These are phyloP conservation scores for Ogataea degrootiae DNA, from an alignment of 805 yeast species.

Conservation along the genomic window DNA sequence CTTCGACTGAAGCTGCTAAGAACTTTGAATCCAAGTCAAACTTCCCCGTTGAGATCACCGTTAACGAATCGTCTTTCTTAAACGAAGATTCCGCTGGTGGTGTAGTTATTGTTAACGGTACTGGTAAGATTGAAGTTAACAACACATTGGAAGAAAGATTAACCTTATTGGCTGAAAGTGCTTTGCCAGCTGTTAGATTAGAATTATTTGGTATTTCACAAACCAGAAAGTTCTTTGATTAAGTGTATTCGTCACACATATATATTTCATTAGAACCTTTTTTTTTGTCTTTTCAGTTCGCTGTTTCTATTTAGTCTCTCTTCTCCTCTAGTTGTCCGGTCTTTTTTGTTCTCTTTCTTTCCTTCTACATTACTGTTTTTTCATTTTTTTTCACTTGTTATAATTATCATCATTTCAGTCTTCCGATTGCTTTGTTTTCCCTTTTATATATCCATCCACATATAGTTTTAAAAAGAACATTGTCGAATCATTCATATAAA, in stretches of 20 bases:
- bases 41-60: constrained; percentile 46
- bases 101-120: constrained; percentile 60
- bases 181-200: constrained; percentile 88
- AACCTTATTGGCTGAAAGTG: constrained; percentile 70
- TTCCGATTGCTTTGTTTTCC: too few relatives aligned
- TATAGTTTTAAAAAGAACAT: too few relatives aligned
- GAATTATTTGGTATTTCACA: constrained; percentile 84
- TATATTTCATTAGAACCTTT: neutral
- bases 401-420: too few relatives aligned
- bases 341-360: neutral
- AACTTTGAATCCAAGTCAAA: constrained; percentile 61
- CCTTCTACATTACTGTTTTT: neutral
- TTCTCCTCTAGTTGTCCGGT: neutral
- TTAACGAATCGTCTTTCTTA: constrained; percentile 56
- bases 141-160: constrained; percentile 96
- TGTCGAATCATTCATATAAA: too few relatives aligned
- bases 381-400: too few relatives aligned
- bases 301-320: neutral
- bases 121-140: constrained; percentile 82
- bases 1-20: constrained; percentile 55
- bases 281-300: neutral
- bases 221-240: constrained; percentile 89
- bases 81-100: constrained; percentile 79
- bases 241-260: constrained; percentile 16
- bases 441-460: too few relatives aligned